Evolutionary conservation across 2,329 filamentous ascomycete species (phyloP).

Genomic region (Dactylonectria macrodidyma): DNA sequence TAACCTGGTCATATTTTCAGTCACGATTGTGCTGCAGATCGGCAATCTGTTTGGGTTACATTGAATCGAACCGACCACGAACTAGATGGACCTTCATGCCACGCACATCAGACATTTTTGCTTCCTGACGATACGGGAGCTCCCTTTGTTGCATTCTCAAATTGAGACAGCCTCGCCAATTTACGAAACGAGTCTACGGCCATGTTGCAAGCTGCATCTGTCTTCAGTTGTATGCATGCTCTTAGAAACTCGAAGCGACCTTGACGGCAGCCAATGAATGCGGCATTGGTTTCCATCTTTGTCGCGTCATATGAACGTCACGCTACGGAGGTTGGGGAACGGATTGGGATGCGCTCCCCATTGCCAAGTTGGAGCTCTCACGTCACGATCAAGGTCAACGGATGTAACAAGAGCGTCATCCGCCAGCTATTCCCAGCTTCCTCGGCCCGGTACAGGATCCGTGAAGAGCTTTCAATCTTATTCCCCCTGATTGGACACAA

Average conservation of each 20-base stretch:
- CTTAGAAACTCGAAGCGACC: conserved; percentile 22
- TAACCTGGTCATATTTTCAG: conserved; percentile 10
- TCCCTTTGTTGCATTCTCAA: conserved; percentile 12
- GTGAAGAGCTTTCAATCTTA: conserved; percentile 25
- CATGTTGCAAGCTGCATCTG: conserved; percentile 8
- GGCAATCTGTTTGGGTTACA: conserved; percentile 25
- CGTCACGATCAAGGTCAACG: not conserved
- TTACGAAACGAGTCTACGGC: conserved; percentile 4
- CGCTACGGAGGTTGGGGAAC: conserved; percentile 6
- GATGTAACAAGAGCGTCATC: conserved; percentile 15
- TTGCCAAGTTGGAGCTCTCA: conserved; percentile 9
- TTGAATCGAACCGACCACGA: conserved; percentile 23
- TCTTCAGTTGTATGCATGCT: not conserved
- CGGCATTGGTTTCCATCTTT: conserved; percentile 12
- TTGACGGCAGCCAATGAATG: conserved; percentile 25
- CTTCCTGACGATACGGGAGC: conserved; percentile 1
- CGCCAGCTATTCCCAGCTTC: not conserved
- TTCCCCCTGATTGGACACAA: conserved; percentile 21
- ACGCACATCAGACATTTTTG: conserved; percentile 10
- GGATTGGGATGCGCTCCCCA: conserved; percentile 9
- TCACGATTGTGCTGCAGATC: conserved; percentile 5
- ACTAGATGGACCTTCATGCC: conserved; percentile 10
- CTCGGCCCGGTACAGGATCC: conserved; percentile 9
- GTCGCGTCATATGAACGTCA: conserved; percentile 22
- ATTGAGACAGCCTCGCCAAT: conserved; percentile 9